Percentiles rank a stretch among this genome's conserved stretches.
These are phyloP conservation scores for Crataegus laevigata DNA, from an alignment of 306 rosid genomes.

Conservation along the genomic window DNA sequence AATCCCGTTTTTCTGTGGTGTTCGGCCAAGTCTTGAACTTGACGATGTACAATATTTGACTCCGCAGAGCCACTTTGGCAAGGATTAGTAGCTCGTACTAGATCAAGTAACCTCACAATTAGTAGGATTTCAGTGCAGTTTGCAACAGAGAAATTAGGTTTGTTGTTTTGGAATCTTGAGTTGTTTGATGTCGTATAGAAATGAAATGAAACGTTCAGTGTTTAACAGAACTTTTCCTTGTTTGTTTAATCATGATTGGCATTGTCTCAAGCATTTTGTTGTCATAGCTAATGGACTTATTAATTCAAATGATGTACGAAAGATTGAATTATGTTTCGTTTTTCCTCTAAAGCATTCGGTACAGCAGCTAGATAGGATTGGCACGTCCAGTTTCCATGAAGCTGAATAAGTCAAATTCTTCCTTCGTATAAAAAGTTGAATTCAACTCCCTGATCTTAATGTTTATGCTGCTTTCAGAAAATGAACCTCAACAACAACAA, in stretches of 20 bases:
- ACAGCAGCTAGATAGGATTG: no score
- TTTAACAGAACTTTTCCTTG: background rate
- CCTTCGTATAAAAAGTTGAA: no score
- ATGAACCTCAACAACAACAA: no score
- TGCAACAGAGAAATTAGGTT: background rate
- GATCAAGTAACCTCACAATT: background rate
- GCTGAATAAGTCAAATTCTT: no score
- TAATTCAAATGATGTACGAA: no score
- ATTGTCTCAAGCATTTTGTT: background rate
- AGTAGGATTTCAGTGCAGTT: background rate
- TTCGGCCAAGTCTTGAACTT: conserved; percentile 24
- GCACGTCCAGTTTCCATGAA: no score
- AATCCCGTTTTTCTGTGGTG: conserved; percentile 11
- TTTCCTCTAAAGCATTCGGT: no score
- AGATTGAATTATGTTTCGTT: no score
- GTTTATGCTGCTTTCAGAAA: no score
- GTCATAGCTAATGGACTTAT: no score
- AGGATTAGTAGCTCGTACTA: conserved; percentile 17
- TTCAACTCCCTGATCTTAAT: no score
- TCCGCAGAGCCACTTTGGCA: conserved; percentile 60
- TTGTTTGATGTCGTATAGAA: background rate
- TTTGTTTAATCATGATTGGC: background rate
- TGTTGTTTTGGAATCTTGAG: background rate
- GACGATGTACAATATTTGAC: conserved; percentile 63
- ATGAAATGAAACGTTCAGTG: background rate